phyloP scores from a whole-genome alignment of 345 rosid species.

The Combretum micranthum region DNA sequence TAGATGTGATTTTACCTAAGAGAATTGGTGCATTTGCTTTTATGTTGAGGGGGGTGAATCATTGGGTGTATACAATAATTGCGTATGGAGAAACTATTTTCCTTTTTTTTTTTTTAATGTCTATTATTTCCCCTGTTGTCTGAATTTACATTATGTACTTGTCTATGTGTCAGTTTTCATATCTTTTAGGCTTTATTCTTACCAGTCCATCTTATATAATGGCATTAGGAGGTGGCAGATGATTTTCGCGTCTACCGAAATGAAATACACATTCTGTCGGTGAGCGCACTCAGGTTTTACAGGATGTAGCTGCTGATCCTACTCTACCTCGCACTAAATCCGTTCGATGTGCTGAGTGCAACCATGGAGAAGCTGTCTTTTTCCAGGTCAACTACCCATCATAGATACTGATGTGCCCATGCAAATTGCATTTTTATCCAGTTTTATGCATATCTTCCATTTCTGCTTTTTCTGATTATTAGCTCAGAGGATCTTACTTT shows the following conservation, averaged over 20 bases:
- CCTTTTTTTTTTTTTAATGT: too few relatives aligned
- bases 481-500: not conserved
- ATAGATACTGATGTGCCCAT: not conserved
- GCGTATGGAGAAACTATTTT: too few relatives aligned
- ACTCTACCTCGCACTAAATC: conserved; percentile 49
- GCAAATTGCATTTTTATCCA: not conserved
- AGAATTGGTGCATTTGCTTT: too few relatives aligned
- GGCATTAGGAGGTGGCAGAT: conserved; percentile 42
- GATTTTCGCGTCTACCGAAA: conserved; percentile 38
- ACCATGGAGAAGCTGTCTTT: conserved; percentile 40
- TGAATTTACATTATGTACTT: not conserved
- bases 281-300: conserved; percentile 42
- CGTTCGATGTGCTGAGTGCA: conserved; percentile 27
- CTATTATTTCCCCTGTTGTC: too few relatives aligned
- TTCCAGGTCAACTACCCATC: conserved; percentile 27
- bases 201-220: not conserved
- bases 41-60: too few relatives aligned
- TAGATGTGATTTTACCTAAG: too few relatives aligned
- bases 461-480: not conserved
- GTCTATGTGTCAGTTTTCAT: not conserved
- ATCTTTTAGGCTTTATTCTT: not conserved
- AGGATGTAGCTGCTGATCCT: conserved; percentile 52
- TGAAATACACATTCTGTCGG: conserved; percentile 42
- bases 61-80: too few relatives aligned
- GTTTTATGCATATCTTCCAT: not conserved